A percentile compares a stretch with the other conserved stretches of the same genome.
These are phyloP conservation scores for Colletotrichum sp. DNA, from an alignment of 2,329 filamentous ascomycete species.

Conservation along the genomic window DNA sequence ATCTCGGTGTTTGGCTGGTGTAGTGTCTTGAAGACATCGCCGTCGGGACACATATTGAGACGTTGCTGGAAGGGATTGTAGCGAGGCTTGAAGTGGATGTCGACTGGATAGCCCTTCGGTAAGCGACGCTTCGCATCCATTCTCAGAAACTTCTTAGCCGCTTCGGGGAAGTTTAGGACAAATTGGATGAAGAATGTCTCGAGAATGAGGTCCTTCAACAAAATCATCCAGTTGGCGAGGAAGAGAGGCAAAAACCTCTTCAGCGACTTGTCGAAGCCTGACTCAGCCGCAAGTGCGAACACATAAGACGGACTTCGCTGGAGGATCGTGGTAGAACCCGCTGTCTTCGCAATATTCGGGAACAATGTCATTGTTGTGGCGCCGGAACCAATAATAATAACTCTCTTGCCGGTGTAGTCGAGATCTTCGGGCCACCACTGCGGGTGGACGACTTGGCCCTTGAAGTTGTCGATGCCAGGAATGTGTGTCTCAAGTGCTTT, in stretches of 20 bases:
- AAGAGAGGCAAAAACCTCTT: conserved; percentile 50
- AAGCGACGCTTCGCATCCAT: conserved; percentile 51
- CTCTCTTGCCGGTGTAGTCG: conserved; percentile 68
- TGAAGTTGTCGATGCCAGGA: conserved; percentile 71
- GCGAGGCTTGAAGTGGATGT: conserved; percentile 67
- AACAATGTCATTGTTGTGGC: conserved; percentile 82
- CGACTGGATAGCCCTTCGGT: conserved; percentile 56
- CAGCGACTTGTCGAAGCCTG: conserved; percentile 39
- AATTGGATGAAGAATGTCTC: conserved; percentile 53
- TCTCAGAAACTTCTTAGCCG: conserved; percentile 53
- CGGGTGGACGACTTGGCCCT: conserved; percentile 68
- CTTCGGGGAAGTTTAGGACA: conserved; percentile 57
- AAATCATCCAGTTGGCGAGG: conserved; percentile 50
- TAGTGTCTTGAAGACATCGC: conserved; percentile 60
- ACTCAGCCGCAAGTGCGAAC: conserved; percentile 53
- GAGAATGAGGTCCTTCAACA: conserved; percentile 52
- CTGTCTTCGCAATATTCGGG: conserved; percentile 70
- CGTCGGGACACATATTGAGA: conserved; percentile 68
- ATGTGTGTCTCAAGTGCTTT: conserved; percentile 65
- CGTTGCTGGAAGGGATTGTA: conserved; percentile 78
- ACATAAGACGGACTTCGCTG: conserved; percentile 81
- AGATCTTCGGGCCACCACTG: conserved; percentile 79
- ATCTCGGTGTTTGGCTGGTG: conserved; percentile 48
- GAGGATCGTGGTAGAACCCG: conserved; percentile 75
- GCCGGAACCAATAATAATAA: conserved; percentile 78